A percentile compares a stretch with the other conserved stretches of the same genome.
Evolutionary conservation across 2,329 filamentous ascomycete genomes (phyloP).

Genomic region (Alternaria postmessia): DNA sequence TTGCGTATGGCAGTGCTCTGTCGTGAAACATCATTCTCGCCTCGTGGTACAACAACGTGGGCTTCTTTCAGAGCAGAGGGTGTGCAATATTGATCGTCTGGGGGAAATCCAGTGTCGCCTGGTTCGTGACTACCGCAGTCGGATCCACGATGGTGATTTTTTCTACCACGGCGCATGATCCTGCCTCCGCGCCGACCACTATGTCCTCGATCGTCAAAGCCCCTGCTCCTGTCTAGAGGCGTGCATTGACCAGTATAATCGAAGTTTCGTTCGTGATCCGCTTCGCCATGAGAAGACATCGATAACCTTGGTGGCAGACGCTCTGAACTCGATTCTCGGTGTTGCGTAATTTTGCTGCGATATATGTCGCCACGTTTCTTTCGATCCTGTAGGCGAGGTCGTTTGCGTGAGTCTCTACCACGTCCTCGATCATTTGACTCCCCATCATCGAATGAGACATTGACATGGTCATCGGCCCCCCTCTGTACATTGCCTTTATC

Average conservation of each 20-base stretch:
- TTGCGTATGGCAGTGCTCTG: neutral
- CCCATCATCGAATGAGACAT: neutral
- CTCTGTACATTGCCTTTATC: neutral
- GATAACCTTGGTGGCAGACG: neutral
- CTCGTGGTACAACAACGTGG: neutral
- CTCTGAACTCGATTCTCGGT: neutral
- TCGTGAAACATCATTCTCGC: neutral
- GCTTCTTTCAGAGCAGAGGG: neutral
- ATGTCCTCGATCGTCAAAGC: neutral
- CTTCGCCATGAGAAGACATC: neutral
- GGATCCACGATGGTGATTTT: neutral
- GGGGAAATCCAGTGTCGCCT: neutral
- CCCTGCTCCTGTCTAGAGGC: neutral
- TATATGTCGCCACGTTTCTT: neutral
- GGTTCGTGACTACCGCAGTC: neutral
- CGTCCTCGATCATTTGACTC: neutral
- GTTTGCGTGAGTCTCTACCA: neutral
- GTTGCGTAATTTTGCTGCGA: neutral
- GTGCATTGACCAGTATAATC: neutral
- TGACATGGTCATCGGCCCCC: neutral
- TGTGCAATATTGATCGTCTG: neutral
- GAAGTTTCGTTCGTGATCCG: neutral
- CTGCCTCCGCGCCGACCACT: neutral
- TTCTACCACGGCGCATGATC: neutral
- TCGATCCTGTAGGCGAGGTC: neutral